Evolutionary conservation across 306 rosid genomes (phyloP).

Genomic region (Senna tora): DNA sequence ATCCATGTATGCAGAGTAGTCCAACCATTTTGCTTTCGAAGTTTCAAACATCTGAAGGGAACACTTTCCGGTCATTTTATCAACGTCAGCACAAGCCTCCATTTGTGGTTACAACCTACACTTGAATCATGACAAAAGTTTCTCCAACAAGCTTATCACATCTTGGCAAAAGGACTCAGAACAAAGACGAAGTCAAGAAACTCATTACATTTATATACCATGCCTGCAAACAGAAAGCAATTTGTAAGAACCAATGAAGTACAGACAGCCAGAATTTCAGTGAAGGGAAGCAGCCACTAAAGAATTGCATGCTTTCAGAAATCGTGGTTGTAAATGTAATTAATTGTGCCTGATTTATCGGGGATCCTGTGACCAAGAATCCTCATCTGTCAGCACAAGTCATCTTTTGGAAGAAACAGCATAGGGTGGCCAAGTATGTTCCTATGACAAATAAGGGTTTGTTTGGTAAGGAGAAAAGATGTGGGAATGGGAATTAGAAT

Average conservation of each 20-base stretch:
- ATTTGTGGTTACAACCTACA: slow-evolving; percentile 36
- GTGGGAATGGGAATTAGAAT: too few relatives aligned
- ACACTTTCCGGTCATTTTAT: slow-evolving; percentile 24
- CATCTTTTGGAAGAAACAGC: slow-evolving; percentile 23
- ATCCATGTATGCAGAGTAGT: slow-evolving; percentile 36
- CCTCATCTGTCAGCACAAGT: neutral
- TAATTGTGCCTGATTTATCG: neutral
- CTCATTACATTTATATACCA: slow-evolving; percentile 45
- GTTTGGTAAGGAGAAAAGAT: too few relatives aligned
- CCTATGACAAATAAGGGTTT: neutral
- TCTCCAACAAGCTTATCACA: slow-evolving; percentile 36
- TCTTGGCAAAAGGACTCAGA: slow-evolving; percentile 27
- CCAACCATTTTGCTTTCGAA: slow-evolving; percentile 35
- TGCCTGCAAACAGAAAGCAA: slow-evolving; percentile 44
- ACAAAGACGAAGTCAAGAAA: slow-evolving; percentile 38
- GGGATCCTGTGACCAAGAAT: neutral
- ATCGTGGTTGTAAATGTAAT: slow-evolving; percentile 10
- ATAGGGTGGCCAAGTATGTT: neutral
- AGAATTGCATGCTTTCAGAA: slow-evolving; percentile 26
- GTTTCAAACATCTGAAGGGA: slow-evolving; percentile 37
- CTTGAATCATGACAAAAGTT: slow-evolving; percentile 24
- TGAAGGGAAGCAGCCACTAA: slow-evolving; percentile 9
- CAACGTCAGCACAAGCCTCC: slow-evolving; percentile 37
- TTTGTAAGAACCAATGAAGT: slow-evolving; percentile 31
- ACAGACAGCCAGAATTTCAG: slow-evolving; percentile 28